These are phyloP conservation scores for Lotus japonicus DNA, from an alignment of 306 rosid species.

Conservation along the genomic window DNA sequence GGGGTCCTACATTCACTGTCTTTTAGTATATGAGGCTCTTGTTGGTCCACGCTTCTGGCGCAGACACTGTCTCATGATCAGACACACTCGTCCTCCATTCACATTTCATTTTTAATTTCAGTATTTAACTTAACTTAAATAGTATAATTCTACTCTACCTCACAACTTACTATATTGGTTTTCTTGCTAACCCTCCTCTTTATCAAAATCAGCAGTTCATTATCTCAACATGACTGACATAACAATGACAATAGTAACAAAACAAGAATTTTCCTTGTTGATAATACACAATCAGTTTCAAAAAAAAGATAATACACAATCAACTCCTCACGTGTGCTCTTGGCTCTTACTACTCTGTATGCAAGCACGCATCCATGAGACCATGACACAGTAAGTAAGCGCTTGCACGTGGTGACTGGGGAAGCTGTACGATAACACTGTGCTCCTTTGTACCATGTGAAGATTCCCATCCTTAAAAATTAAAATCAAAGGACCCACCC, in stretches of 20 bases:
- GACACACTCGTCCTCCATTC: neutral
- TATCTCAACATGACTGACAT: too few relatives aligned
- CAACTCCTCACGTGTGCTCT: neutral
- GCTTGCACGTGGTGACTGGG: constrained; percentile 18
- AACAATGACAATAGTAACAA: too few relatives aligned
- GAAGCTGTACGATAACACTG: constrained; percentile 10
- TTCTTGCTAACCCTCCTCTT: too few relatives aligned
- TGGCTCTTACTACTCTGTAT: neutral
- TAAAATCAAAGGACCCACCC: constrained; percentile 20
- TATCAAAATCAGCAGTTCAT: too few relatives aligned
- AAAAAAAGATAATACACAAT: too few relatives aligned
- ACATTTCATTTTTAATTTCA: neutral
- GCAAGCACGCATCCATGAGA: neutral
- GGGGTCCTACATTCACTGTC: constrained; percentile 5
- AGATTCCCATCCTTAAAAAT: constrained; percentile 33
- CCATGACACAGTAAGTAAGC: neutral
- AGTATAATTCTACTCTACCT: too few relatives aligned
- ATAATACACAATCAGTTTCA: too few relatives aligned
- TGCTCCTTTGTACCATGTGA: constrained; percentile 7
- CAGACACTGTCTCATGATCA: constrained; percentile 3
- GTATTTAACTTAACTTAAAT: neutral
- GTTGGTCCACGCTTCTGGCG: constrained; percentile 2
- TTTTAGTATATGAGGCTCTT: constrained; percentile 1
- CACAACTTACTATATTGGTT: too few relatives aligned
- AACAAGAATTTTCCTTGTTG: too few relatives aligned